Evolutionary conservation across 2,329 filamentous ascomycete species (phyloP).

Genomic region (Monosporascus sp.): DNA sequence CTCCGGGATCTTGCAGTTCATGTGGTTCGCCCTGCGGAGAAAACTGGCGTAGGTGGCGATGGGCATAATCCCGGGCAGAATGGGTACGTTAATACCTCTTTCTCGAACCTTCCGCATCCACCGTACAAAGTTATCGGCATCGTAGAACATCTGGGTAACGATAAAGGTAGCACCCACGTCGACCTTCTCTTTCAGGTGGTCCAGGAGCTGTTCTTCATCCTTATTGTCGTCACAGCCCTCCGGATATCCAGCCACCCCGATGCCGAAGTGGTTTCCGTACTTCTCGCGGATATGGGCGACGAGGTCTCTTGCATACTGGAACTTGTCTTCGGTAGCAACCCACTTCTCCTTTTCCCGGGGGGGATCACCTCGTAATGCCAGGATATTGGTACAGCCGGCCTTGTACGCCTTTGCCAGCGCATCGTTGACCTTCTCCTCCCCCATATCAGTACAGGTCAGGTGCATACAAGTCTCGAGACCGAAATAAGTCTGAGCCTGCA

Average conservation of each 20-base stretch:
- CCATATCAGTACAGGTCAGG: slow-evolving; percentile 98
- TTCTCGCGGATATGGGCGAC: slow-evolving; percentile 68
- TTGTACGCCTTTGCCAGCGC: slow-evolving; percentile 86
- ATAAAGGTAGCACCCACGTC: slow-evolving; percentile 92
- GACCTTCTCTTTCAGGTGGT: slow-evolving; percentile 95
- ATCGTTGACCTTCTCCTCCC: slow-evolving; percentile 81
- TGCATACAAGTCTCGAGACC: slow-evolving; percentile 99
- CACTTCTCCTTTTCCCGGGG: slow-evolving; percentile 91
- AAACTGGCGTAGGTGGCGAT: slow-evolving; percentile 96
- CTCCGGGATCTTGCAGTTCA: slow-evolving; percentile 76
- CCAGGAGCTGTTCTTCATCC: slow-evolving; percentile 76
- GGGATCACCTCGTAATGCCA: slow-evolving; percentile 88
- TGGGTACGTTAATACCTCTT: slow-evolving; percentile 76
- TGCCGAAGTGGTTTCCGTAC: slow-evolving; percentile 90
- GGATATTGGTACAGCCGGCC: slow-evolving; percentile 93
- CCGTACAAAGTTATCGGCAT: slow-evolving; percentile 86
- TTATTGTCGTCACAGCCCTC: slow-evolving; percentile 93
- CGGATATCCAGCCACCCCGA: slow-evolving; percentile 93
- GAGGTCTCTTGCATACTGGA: slow-evolving; percentile 87
- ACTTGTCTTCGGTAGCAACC: slow-evolving; percentile 80
- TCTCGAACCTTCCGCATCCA: slow-evolving; percentile 87
- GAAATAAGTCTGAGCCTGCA: slow-evolving; percentile 89
- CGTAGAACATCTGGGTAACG: slow-evolving; percentile 99
- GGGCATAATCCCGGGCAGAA: slow-evolving; percentile 87
- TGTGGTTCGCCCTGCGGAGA: slow-evolving; percentile 83